phyloP scores from a whole-genome alignment of 345 rosid genomes.

The Citrus cavaleriei region DNA sequence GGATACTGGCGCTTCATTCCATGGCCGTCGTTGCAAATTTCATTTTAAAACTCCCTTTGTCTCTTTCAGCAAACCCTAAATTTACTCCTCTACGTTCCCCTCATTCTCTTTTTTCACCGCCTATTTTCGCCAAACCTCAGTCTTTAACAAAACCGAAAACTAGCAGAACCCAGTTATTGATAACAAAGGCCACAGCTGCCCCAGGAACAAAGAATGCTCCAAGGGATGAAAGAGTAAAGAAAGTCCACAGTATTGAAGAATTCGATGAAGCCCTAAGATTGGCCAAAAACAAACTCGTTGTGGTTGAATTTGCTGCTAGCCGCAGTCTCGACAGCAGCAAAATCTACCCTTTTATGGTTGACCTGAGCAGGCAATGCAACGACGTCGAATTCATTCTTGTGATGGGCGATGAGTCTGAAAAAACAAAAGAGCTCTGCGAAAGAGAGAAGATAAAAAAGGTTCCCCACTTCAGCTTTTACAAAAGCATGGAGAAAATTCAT shows the following conservation, averaged over 20 bases:
- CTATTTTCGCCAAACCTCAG: constrained; percentile 4
- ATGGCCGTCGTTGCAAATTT: constrained; percentile 56
- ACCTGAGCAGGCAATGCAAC: constrained; percentile 72
- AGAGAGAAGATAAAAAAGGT: constrained; percentile 75
- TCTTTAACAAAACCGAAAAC: background rate
- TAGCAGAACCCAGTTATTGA: background rate
- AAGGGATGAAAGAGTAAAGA: constrained; percentile 51
- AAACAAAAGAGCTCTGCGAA: constrained; percentile 61
- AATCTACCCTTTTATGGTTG: constrained; percentile 88
- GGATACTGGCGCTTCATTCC: constrained; percentile 7
- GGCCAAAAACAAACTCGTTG: constrained; percentile 73
- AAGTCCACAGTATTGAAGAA: constrained; percentile 70
- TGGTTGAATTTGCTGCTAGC: constrained; percentile 71
- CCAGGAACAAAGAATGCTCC: constrained; percentile 35
- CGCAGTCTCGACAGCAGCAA: constrained; percentile 43
- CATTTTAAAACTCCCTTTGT: constrained; percentile 44
- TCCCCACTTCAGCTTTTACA: constrained; percentile 91
- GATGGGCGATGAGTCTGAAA: constrained; percentile 86
- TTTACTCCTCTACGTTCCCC: background rate
- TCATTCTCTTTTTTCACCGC: background rate
- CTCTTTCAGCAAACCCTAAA: constrained; percentile 23
- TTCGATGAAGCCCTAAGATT: constrained; percentile 62
- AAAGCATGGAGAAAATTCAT: constrained; percentile 80
- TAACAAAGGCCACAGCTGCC: constrained; percentile 46
- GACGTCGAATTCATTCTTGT: constrained; percentile 79